Base-by-base conservation (phyloP, 257 asterid species). In the Penstemon davidsonii region DNA sequence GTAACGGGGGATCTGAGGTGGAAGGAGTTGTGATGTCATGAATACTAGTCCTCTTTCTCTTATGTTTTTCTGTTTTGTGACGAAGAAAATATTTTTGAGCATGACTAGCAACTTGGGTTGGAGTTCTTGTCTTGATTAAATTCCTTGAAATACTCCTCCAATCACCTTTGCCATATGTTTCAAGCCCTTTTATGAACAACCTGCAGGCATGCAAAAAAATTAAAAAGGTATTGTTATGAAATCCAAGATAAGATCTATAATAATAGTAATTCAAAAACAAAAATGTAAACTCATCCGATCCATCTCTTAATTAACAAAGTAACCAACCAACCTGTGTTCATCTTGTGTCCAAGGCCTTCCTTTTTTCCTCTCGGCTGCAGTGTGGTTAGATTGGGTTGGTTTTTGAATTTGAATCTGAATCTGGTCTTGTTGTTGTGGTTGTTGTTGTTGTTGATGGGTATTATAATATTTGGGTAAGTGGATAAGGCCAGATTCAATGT, bases 111-210 rank as follows among this genome's bases (percentile, higher is more conserved):
- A 25, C 33, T 25, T 25, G 33, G 2, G 33, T 25, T 2, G 78
- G 46, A 50, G 82, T 72, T 62, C 80, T 66, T 40, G 78, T 45
- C 37, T 5, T 13, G 36, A 76, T 71, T 43, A 42, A 60, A 53
- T 46, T 44, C 44, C 75, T 72, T 18, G 81, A 67, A 4, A 76
- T 76, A 64, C 49, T 71, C 56, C 60, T 72, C 78, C 81, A 72
- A 44, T 76, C 78, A 8, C 81, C 72, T 55, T 42, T 67, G 7
- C 75, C 72, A 38, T 38, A 72, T 51, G 12, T 36, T 3, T 56
- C 66, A 46, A 78, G 49, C 43, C 79, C 82, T 4, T 44, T 8
- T 6, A 78, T 51, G 59, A 73, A 78, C 46, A 69, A 73, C 59
- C 82, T 78, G 65, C 18, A 47, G 18, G 18, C 18, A 15, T 15